Evolutionary conservation across 2,329 filamentous ascomycete species (phyloP).

Genomic region (Pseudogymnoascus sp.): DNA sequence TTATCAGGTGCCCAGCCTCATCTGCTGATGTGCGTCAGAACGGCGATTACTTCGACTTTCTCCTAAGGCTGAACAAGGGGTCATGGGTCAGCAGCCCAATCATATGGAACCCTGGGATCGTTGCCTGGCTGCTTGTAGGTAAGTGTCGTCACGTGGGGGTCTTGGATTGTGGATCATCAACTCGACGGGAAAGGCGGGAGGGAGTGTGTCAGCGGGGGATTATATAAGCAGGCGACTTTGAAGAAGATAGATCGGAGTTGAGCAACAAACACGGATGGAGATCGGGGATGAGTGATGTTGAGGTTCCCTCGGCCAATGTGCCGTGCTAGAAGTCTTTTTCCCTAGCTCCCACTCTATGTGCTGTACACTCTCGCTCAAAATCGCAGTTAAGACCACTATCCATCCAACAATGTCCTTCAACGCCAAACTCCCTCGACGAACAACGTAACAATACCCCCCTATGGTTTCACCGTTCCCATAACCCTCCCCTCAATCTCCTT

Average conservation of each 20-base stretch:
- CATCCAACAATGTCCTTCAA: constrained; percentile 6
- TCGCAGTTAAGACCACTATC: constrained; percentile 4
- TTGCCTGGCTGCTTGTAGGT: neutral
- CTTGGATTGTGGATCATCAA: neutral
- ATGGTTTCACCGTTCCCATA: constrained; percentile 16
- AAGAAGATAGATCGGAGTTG: neutral
- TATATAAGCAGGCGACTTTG: neutral
- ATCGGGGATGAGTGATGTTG: neutral
- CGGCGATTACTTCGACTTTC: neutral
- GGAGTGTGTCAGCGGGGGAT: neutral
- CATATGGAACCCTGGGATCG: neutral
- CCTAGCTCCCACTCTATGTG: neutral
- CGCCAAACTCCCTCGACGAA: constrained; percentile 2
- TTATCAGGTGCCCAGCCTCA: constrained; percentile 4
- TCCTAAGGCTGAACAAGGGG: constrained; percentile 1
- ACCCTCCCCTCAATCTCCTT: constrained; percentile 51
- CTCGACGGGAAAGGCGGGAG: neutral
- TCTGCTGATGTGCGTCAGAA: neutral
- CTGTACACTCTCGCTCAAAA: constrained; percentile 8
- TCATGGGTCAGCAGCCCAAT: constrained; percentile 4
- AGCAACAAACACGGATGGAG: neutral
- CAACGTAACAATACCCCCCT: neutral
- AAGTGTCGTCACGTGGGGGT: neutral
- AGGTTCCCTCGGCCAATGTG: neutral
- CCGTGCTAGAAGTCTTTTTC: neutral